Conservation (phyloP, 371 early-diverging fungal genomes). For the Mortierella sp. region DNA sequence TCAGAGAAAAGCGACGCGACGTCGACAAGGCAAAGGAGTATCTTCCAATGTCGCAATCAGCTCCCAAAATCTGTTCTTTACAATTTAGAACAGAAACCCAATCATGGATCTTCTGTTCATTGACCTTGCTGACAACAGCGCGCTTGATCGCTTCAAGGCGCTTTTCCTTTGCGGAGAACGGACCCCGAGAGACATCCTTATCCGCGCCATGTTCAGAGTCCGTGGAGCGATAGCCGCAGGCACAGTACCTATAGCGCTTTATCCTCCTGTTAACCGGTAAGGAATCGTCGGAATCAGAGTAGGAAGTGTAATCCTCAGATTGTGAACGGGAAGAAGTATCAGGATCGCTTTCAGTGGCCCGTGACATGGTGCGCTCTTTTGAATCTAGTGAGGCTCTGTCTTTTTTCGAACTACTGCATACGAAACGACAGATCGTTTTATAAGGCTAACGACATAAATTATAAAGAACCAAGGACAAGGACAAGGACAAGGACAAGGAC, state of each 20-base stretch:
- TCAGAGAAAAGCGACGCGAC: too few species aligned
- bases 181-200: slow-evolving; percentile 79
- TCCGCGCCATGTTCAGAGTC: slow-evolving; percentile 74
- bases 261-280: slow-evolving; percentile 56
- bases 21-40: neutral
- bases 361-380: slow-evolving; percentile 58
- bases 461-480: neutral
- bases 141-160: slow-evolving; percentile 76
- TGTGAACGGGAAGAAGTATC: too few species aligned
- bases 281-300: slow-evolving; percentile 38
- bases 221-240: slow-evolving; percentile 59
- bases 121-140: slow-evolving; percentile 73
- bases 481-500: neutral
- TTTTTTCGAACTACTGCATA: too few species aligned
- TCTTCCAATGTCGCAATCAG: neutral
- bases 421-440: neutral
- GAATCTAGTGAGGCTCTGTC: too few species aligned
- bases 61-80: slow-evolving; percentile 40
- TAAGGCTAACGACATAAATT: neutral
- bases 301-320: slow-evolving; percentile 51
- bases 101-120: slow-evolving; percentile 88
- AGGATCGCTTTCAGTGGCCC: slow-evolving; percentile 59
- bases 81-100: slow-evolving; percentile 88
- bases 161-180: slow-evolving; percentile 90
- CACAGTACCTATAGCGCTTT: slow-evolving; percentile 57